A percentile compares a stretch with the other conserved stretches of the same genome.
These are phyloP conservation scores for Ceratocystis ficicola DNA, from an alignment of 2,329 filamentous ascomycete species.

Conservation along the genomic window DNA sequence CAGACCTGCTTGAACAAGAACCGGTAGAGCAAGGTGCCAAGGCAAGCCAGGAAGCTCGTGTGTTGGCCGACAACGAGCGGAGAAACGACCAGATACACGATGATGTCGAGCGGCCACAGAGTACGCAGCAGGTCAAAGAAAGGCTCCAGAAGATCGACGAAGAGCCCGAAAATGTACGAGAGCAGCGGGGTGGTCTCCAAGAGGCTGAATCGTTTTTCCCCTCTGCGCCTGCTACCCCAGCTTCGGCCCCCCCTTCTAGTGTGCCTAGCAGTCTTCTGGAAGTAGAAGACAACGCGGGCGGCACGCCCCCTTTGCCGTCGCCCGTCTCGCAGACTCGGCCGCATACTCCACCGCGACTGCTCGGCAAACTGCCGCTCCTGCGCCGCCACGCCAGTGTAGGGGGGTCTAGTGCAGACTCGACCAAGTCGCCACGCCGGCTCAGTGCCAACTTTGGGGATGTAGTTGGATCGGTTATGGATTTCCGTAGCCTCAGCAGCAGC, in stretches of 20 bases:
- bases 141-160: conserved; percentile 21
- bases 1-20: neutral
- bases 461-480: conserved; percentile 5
- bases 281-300: neutral
- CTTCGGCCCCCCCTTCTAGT: neutral
- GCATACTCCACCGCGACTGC: conserved; percentile 7
- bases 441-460: conserved; percentile 10
- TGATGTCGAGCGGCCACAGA: conserved; percentile 15
- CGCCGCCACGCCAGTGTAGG: conserved; percentile 10
- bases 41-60: neutral
- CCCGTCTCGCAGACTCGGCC: neutral
- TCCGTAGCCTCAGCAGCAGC: conserved; percentile 19
- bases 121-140: conserved; percentile 14
- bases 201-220: neutral
- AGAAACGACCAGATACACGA: conserved; percentile 14
- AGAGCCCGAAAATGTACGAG: conserved; percentile 14
- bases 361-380: conserved; percentile 14
- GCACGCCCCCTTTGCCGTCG: conserved; percentile 1
- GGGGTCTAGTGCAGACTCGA: neutral
- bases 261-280: neutral
- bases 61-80: conserved; percentile 9
- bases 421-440: conserved; percentile 6
- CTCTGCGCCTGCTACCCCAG: neutral
- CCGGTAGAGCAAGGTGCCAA: neutral
- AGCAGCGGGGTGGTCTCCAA: neutral